Evolutionary conservation across 208 protist genomes (phyloP), one percentile per base, ranked within the genome.

Genomic region (Phytomonas serpens): DNA sequence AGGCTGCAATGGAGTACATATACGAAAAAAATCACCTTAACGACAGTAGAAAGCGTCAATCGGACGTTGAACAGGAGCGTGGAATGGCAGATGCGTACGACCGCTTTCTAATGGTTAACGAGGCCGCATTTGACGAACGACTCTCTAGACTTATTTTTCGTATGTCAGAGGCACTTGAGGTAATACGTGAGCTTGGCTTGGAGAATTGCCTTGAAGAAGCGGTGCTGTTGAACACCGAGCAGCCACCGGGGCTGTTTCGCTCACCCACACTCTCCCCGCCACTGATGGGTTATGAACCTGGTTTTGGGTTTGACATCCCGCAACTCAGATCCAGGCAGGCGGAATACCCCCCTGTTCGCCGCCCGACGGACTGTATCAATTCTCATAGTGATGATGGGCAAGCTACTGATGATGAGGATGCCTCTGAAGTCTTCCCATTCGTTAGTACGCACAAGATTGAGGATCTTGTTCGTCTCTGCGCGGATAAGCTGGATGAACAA

Each of bases 1-100:
- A 95, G 61, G 85, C 85, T 5, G 87, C 85, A 47, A 92, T 95
- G 86, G 86, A 93, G 78, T 95, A 95, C 77, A 85, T 95, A 67
- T 87, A 95, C 76, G 88, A 95, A 61, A 87, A 89, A 76, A 85
- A 86, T 29, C 90, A 92, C 73, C 82, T 88, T 36, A 93, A 89
- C 69, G 90, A 95, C 62, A 72, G 77, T 11, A 75, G 85, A 9
- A 96, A 96, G 77, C 81, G 89, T 14, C 83, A 93, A 73, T 76
- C 79, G 65, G 87, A 96, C 51, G 86, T 96, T 40, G 76, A 87
- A 33, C 73, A 76, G 51, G 89, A 96, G 74, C 85, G 86, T 33
- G 73, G 76, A 34, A 61, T 92, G 27, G 77, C 89, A 9, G 65
- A 73, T 52, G 92, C 87, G 5, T 93, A 83, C 76, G 92, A 96